These are phyloP conservation scores for Penicillium polonicum DNA, from an alignment of 2,329 filamentous ascomycete species.

Conservation along the genomic window DNA sequence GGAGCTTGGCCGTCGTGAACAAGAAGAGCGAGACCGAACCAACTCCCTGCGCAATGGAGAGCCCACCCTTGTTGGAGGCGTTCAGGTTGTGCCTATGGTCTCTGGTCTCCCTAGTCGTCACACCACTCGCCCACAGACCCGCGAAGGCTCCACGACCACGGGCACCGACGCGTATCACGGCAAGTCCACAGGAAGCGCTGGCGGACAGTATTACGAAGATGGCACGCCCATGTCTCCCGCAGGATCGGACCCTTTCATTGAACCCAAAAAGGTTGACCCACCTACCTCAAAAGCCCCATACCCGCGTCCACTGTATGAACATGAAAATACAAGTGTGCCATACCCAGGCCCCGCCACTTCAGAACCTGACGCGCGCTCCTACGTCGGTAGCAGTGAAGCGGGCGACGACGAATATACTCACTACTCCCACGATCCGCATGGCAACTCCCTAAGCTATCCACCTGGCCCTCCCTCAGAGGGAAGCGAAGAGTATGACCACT, in stretches of 20 bases:
- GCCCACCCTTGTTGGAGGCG: conserved; percentile 84
- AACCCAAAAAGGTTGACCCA: conserved; percentile 35
- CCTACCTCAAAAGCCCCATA: conserved; percentile 33
- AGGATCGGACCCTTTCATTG: conserved; percentile 63
- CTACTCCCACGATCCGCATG: conserved; percentile 61
- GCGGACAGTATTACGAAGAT: conserved; percentile 53
- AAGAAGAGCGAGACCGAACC: conserved; percentile 86
- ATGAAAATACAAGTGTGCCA: conserved; percentile 31
- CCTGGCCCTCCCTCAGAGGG: conserved; percentile 48
- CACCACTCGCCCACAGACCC: conserved; percentile 44
- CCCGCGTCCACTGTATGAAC: conserved; percentile 40
- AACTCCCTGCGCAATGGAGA: conserved; percentile 81
- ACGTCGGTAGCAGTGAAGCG: conserved; percentile 59
- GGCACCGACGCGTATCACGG: conserved; percentile 27
- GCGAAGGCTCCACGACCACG: conserved; percentile 42
- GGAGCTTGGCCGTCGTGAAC: conserved; percentile 87
- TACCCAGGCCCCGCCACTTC: conserved; percentile 44
- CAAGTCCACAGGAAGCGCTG: conserved; percentile 29
- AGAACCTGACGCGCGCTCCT: conserved; percentile 48
- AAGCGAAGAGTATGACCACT: conserved; percentile 57
- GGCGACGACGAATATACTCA: conserved; percentile 71
- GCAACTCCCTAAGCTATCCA: conserved; percentile 58
- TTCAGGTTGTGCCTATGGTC: conserved; percentile 93
- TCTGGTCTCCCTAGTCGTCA: conserved; percentile 63
- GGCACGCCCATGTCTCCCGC: conserved; percentile 51